These are phyloP conservation scores for Ascocoryne sarcoides DNA, from an alignment of 2,329 filamentous ascomycete genomes.

Conservation along the genomic window DNA sequence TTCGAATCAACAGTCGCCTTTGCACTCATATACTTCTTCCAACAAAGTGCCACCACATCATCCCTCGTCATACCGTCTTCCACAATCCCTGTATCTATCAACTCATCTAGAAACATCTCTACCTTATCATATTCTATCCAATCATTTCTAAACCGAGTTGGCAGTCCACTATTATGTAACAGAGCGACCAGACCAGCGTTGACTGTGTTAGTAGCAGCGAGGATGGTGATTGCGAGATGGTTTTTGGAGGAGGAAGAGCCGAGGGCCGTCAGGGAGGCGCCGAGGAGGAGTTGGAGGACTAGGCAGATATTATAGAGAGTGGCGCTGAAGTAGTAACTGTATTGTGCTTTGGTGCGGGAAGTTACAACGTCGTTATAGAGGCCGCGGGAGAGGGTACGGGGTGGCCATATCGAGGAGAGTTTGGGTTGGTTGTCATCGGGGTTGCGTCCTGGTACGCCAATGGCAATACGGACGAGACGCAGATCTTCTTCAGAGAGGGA, in stretches of 20 bases:
- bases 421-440: constrained; percentile 1
- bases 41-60: constrained; percentile 10
- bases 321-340: constrained; percentile 10
- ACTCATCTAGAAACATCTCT: constrained; percentile 10
- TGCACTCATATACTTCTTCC: constrained; percentile 9
- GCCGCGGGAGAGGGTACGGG: constrained; percentile 6
- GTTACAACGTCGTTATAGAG: constrained; percentile 11
- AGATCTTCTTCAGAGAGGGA: constrained; percentile 2
- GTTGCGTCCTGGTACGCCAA: constrained; percentile 4
- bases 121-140: constrained; percentile 16
- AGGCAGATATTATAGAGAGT: constrained; percentile 14
- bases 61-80: constrained; percentile 8
- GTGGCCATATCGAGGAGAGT: constrained; percentile 4
- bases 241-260: constrained; percentile 5
- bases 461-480: constrained; percentile 4
- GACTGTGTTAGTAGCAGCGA: constrained; percentile 17
- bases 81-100: constrained; percentile 12
- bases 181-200: constrained; percentile 16
- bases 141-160: constrained; percentile 12
- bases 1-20: constrained; percentile 16
- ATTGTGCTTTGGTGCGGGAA: constrained; percentile 7
- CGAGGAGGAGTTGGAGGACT: constrained; percentile 14
- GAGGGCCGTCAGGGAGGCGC: constrained; percentile 13
- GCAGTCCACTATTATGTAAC: constrained; percentile 15
- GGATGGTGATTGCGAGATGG: constrained; percentile 13